Evolutionary conservation across 192 early-diverging fungal species (phyloP).

Genomic region (Coemansia guatemalensis): DNA sequence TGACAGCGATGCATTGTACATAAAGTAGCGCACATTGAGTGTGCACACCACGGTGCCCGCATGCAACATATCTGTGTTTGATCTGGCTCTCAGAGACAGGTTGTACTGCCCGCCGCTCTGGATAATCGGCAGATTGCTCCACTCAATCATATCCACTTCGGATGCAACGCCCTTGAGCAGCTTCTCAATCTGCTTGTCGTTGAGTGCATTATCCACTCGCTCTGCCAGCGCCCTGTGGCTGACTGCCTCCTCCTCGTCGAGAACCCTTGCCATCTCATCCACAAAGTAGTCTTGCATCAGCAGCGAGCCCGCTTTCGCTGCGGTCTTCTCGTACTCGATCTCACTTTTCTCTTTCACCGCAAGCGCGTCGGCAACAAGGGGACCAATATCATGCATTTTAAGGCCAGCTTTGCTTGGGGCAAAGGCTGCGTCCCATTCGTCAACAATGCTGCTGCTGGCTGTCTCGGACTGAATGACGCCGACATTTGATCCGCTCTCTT

Average conservation of each 20-base stretch:
- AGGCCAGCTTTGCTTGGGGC: constrained; percentile 53
- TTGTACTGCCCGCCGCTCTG: constrained; percentile 96
- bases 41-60: constrained; percentile 91
- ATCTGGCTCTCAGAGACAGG: constrained; percentile 75
- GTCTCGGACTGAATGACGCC: constrained; percentile 82
- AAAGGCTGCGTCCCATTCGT: constrained; percentile 75
- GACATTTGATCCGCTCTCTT: constrained; percentile 38
- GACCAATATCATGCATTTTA: constrained; percentile 70
- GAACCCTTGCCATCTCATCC: constrained; percentile 76
- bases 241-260: constrained; percentile 86
- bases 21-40: constrained; percentile 91
- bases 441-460: constrained; percentile 69
- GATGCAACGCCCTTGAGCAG: constrained; percentile 69
- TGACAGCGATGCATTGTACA: constrained; percentile 92
- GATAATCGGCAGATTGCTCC: constrained; percentile 91
- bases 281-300: constrained; percentile 88
- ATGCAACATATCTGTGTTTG: constrained; percentile 73
- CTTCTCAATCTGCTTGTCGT: constrained; percentile 67
- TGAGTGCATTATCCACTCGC: constrained; percentile 66
- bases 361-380: constrained; percentile 68
- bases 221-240: constrained; percentile 82
- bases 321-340: constrained; percentile 67
- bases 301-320: constrained; percentile 67
- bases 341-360: constrained; percentile 93
- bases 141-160: constrained; percentile 73